A percentile compares a stretch with the other conserved stretches of the same genome.
Conservation (phyloP, 495 filamentous ascomycete species). For the Talaromyces nanjingensis region DNA sequence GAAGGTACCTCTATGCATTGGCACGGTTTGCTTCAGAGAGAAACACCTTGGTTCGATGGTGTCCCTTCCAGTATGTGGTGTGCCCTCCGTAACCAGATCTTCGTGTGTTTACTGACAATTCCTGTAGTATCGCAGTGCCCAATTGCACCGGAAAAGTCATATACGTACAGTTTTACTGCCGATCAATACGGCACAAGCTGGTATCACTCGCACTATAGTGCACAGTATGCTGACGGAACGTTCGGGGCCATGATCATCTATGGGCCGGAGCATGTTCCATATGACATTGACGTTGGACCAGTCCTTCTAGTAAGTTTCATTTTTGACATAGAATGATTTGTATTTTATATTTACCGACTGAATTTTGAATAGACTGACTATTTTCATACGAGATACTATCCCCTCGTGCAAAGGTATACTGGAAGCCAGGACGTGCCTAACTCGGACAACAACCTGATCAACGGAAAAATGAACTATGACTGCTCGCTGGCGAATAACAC, state of each 20-base stretch:
- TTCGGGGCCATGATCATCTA: slow-evolving; percentile 28
- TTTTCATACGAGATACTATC: background rate
- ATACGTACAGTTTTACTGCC: slow-evolving; percentile 46
- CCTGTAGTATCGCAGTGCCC: slow-evolving; percentile 28
- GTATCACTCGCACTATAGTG: slow-evolving; percentile 56
- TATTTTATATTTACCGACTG: slow-evolving; percentile 10
- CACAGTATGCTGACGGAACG: slow-evolving; percentile 38
- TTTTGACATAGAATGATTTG: background rate
- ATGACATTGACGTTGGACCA: slow-evolving; percentile 12
- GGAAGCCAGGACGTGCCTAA: slow-evolving; percentile 16
- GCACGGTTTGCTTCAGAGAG: slow-evolving; percentile 43
- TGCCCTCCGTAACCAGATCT: background rate
- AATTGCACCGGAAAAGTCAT: slow-evolving; percentile 17
- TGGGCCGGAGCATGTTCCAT: slow-evolving; percentile 20
- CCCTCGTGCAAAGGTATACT: background rate
- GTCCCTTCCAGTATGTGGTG: slow-evolving; percentile 19
- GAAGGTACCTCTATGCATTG: slow-evolving; percentile 40
- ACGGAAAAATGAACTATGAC: slow-evolving; percentile 21
- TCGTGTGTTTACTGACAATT: slow-evolving; percentile 11
- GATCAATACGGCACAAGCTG: slow-evolving; percentile 52
- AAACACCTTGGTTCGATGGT: slow-evolving; percentile 38
- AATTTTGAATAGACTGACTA: slow-evolving; percentile 6
- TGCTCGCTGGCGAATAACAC: background rate
- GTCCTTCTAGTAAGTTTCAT: background rate
- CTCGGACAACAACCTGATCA: slow-evolving; percentile 43